Evolutionary conservation across 768 basidiomycete genomes (phyloP).

Genomic region (Hemileccinum rubropunctum): DNA sequence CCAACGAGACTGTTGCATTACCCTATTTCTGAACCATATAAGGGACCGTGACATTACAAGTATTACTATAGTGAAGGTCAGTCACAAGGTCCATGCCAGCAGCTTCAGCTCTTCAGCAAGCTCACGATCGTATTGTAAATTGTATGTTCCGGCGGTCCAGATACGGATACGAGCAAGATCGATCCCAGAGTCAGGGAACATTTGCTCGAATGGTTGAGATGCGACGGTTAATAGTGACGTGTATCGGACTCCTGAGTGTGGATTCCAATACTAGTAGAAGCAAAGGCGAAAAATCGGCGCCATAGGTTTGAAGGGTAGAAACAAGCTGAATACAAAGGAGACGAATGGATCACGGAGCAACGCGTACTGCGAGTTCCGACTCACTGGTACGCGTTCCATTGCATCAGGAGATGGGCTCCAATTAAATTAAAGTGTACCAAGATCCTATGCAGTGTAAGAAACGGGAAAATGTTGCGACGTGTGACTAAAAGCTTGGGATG

Average conservation of each 20-base stretch:
- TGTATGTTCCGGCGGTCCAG: conserved; percentile 9
- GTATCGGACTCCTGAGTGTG: background rate
- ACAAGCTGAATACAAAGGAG: conserved; percentile 4
- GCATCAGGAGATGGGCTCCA: too few relatives aligned
- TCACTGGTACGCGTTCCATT: too few relatives aligned
- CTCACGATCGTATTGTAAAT: conserved; percentile 8
- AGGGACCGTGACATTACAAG: conserved; percentile 8
- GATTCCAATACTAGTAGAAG: conserved; percentile 15
- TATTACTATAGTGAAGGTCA: too few relatives aligned
- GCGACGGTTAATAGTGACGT: background rate
- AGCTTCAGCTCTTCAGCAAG: too few relatives aligned
- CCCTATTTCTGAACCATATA: background rate
- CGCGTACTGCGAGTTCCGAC: too few relatives aligned
- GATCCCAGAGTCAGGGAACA: conserved; percentile 7
- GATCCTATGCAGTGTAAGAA: too few relatives aligned
- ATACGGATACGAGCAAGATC: conserved; percentile 17
- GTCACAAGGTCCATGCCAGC: too few relatives aligned
- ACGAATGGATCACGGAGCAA: too few relatives aligned
- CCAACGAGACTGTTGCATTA: background rate
- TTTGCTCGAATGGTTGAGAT: conserved; percentile 6
- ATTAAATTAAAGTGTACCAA: too few relatives aligned
- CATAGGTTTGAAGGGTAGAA: conserved; percentile 4
- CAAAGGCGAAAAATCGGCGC: conserved; percentile 13
- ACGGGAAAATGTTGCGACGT: too few relatives aligned
- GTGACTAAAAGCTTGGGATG: too few relatives aligned